phyloP scores from a whole-genome alignment of 2,329 filamentous ascomycete species.

The Penicillium palitans region DNA sequence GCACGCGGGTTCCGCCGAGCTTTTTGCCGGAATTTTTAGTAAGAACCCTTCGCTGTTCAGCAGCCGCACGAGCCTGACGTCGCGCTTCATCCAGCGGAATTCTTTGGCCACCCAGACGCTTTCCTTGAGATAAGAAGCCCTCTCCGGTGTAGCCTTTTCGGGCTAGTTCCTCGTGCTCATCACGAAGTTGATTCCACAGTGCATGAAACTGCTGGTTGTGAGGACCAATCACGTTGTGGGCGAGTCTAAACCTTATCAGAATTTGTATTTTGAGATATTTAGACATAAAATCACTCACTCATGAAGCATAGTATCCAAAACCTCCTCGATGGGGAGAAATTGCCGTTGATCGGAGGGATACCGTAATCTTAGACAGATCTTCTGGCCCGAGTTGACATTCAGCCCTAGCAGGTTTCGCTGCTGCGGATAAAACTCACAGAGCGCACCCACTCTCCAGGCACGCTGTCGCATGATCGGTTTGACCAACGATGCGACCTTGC shows the following conservation, averaged over 20 bases:
- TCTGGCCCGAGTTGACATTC: conserved; percentile 73
- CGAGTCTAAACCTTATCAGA: conserved; percentile 52
- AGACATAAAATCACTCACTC: conserved; percentile 53
- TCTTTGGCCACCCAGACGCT: conserved; percentile 65
- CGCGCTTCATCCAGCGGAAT: conserved; percentile 73
- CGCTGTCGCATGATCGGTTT: conserved; percentile 93
- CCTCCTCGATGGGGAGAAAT: conserved; percentile 76
- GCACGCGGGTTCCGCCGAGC: conserved; percentile 64
- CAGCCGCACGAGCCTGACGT: conserved; percentile 69
- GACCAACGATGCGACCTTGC: conserved; percentile 80
- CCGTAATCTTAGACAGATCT: conserved; percentile 79
- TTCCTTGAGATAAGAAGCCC: conserved; percentile 76
- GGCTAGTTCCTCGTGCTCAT: conserved; percentile 75
- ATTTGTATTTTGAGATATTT: not conserved
- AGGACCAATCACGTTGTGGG: conserved; percentile 81
- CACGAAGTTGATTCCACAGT: conserved; percentile 84
- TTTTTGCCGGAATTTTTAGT: conserved; percentile 66
- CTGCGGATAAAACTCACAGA: conserved; percentile 82
- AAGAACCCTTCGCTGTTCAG: conserved; percentile 65
- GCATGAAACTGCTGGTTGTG: conserved; percentile 82
- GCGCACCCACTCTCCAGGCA: conserved; percentile 73
- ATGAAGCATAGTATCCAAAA: conserved; percentile 90
- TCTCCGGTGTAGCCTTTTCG: conserved; percentile 88
- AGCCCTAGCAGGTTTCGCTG: conserved; percentile 74
- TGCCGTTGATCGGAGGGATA: conserved; percentile 71